These are phyloP conservation scores for Rubia yunnanensis DNA, from an alignment of 257 asterid species.

Conservation along the genomic window DNA sequence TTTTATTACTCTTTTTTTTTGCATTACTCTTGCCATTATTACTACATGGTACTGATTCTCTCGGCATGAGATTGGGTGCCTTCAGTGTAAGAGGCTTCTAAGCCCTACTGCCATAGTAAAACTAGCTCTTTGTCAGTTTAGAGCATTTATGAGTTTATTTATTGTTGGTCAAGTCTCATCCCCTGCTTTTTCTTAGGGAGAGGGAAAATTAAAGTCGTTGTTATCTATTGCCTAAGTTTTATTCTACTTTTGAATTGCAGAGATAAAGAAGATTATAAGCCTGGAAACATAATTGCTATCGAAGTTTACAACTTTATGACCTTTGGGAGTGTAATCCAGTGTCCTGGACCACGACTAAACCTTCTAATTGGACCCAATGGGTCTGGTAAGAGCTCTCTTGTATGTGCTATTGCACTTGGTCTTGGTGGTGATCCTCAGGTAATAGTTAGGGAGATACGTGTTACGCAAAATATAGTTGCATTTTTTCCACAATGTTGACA, in stretches of 20 bases:
- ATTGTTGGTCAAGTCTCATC: neutral
- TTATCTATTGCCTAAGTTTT: neutral
- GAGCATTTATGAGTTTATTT: neutral
- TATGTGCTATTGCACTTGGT: slow-evolving; percentile 92
- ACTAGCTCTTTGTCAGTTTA: neutral
- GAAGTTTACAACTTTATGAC: slow-evolving; percentile 94
- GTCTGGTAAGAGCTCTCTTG: slow-evolving; percentile 95
- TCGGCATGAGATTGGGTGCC: neutral
- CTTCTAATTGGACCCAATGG: slow-evolving; percentile 97
- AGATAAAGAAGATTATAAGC: slow-evolving; percentile 69
- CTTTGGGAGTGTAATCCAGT: slow-evolving; percentile 45
- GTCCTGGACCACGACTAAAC: slow-evolving; percentile 79
- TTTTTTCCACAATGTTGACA: slow-evolving; percentile 17
- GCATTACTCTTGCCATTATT: neutral
- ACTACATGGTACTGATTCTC: neutral
- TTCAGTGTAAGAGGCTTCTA: neutral
- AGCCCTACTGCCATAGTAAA: neutral
- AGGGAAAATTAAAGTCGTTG: neutral
- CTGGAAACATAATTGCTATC: slow-evolving; percentile 72
- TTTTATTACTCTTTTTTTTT: neutral
- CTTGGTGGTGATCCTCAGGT: slow-evolving; percentile 97
- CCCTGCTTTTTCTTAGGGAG: neutral
- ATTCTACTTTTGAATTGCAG: slow-evolving; percentile 29
- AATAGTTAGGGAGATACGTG: slow-evolving; percentile 3
- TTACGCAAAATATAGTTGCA: slow-evolving; percentile 4